These are phyloP conservation scores for Apiospora kogelbergensis DNA, from an alignment of 2,329 filamentous ascomycete genomes.

Conservation along the genomic window DNA sequence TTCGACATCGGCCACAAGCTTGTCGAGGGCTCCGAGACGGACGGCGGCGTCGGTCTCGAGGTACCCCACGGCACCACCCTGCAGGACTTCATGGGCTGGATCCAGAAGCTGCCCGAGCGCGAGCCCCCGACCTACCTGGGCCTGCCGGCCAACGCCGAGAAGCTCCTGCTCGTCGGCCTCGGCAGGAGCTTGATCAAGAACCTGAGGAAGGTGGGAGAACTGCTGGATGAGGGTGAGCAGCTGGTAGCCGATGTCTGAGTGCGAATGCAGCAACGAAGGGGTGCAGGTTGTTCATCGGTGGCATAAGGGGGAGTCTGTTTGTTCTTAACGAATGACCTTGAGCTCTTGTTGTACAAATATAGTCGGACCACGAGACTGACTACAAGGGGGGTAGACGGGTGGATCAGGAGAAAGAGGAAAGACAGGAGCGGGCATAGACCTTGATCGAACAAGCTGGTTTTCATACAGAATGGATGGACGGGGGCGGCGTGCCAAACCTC, in stretches of 20 bases:
- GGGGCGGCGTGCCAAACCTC: not conserved
- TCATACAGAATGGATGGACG: not conserved
- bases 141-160: slow-evolving; percentile 93
- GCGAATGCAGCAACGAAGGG: too few relatives aligned
- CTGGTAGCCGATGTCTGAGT: slow-evolving; percentile 64
- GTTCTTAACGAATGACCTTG: not conserved
- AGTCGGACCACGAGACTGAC: not conserved
- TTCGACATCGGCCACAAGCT: slow-evolving; percentile 93
- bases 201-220: slow-evolving; percentile 77
- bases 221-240: slow-evolving; percentile 93
- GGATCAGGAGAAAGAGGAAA: not conserved
- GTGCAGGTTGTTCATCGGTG: too few relatives aligned
- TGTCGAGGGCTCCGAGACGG: slow-evolving; percentile 62
- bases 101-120: slow-evolving; percentile 86
- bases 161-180: slow-evolving; percentile 84
- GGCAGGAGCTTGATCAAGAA: slow-evolving; percentile 83
- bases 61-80: slow-evolving; percentile 81
- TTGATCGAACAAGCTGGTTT: not conserved
- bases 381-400: not conserved
- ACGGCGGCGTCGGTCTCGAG: slow-evolving; percentile 59
- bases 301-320: not conserved
- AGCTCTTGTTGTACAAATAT: not conserved
- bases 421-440: not conserved
- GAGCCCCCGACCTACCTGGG: slow-evolving; percentile 96
- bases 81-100: slow-evolving; percentile 87